These are phyloP conservation scores for Sclerotinia trifoliorum DNA, from an alignment of 2,329 filamentous ascomycete genomes.

Conservation along the genomic window DNA sequence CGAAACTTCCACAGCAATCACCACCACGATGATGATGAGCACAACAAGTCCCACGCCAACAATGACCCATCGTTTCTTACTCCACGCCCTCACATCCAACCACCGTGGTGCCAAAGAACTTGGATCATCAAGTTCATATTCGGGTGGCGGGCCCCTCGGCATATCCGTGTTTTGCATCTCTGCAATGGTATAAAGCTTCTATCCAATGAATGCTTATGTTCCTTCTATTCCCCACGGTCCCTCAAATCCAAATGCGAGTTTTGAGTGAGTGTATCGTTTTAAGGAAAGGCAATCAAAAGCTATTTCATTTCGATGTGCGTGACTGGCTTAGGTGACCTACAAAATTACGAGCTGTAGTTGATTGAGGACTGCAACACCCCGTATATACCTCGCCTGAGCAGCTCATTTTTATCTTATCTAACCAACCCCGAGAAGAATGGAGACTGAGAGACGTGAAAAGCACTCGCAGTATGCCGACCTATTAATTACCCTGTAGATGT, in stretches of 20 bases:
- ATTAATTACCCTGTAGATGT: background rate
- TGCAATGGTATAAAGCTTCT: slow-evolving; percentile 15
- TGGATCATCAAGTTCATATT: slow-evolving; percentile 30
- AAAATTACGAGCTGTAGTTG: background rate
- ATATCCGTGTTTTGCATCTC: slow-evolving; percentile 23
- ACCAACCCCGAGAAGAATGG: slow-evolving; percentile 2
- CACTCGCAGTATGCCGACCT: background rate
- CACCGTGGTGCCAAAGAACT: slow-evolving; percentile 31
- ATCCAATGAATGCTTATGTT: slow-evolving; percentile 2
- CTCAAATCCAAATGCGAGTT: background rate
- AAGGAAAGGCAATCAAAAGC: background rate
- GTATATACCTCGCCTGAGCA: background rate
- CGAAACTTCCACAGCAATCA: slow-evolving; percentile 44
- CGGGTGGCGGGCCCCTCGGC: slow-evolving; percentile 25
- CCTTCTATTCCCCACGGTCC: background rate
- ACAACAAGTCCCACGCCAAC: slow-evolving; percentile 41
- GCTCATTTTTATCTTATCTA: background rate
- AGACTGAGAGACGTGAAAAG: slow-evolving; percentile 3
- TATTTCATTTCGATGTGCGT: slow-evolving; percentile 21
- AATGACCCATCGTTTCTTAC: slow-evolving; percentile 50
- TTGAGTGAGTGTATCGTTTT: background rate
- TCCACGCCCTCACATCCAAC: slow-evolving; percentile 55
- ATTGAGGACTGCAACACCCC: background rate
- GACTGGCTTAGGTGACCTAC: background rate
- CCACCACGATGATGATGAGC: slow-evolving; percentile 49